Conservation (phyloP, 2,329 filamentous ascomycete species). For the Fusarium incarnatum region DNA sequence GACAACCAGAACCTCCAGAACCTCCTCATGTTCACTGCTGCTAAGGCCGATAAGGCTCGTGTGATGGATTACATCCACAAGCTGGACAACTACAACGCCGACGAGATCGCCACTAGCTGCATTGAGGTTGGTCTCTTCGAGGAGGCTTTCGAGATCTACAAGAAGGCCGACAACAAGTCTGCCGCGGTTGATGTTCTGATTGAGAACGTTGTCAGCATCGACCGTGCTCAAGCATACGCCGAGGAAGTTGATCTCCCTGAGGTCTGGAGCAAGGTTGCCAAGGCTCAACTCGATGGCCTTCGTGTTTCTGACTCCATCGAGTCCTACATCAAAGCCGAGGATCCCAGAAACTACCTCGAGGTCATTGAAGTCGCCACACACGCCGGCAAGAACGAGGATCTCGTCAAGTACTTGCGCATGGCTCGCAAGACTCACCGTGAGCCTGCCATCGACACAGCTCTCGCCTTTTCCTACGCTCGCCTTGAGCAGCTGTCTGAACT, state of each 20-base stretch:
- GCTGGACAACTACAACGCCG: constrained; percentile 87
- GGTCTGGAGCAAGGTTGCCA: constrained; percentile 98
- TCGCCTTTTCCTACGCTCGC: constrained; percentile 93
- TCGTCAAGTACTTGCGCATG: constrained; percentile 97
- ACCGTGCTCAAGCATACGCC: constrained; percentile 94
- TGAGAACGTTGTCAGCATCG: constrained; percentile 97
- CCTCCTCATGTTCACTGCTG: constrained; percentile 93
- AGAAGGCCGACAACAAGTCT: constrained; percentile 92
- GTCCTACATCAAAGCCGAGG: constrained; percentile 95
- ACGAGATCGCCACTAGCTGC: constrained; percentile 92
- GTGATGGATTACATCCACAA: constrained; percentile 97
- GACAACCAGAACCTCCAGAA: constrained; percentile 98
- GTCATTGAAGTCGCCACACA: constrained; percentile 96
- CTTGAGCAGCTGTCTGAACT: constrained; percentile 92
- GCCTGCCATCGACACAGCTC: constrained; percentile 89
- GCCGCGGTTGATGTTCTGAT: constrained; percentile 92
- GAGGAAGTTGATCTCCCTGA: constrained; percentile 94
- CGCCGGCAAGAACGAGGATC: constrained; percentile 96
- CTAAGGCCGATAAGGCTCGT: constrained; percentile 93
- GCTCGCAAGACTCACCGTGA: constrained; percentile 96
- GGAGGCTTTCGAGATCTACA: constrained; percentile 98
- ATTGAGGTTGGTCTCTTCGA: constrained; percentile 95
- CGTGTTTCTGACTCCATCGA: constrained; percentile 93
- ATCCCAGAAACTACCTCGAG: constrained; percentile 92
- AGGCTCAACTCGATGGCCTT: constrained; percentile 96